Percentiles rank a stretch among this genome's conserved stretches.
Evolutionary conservation across 192 early-diverging fungal species (phyloP).

Genomic region (Coemansia sp.): DNA sequence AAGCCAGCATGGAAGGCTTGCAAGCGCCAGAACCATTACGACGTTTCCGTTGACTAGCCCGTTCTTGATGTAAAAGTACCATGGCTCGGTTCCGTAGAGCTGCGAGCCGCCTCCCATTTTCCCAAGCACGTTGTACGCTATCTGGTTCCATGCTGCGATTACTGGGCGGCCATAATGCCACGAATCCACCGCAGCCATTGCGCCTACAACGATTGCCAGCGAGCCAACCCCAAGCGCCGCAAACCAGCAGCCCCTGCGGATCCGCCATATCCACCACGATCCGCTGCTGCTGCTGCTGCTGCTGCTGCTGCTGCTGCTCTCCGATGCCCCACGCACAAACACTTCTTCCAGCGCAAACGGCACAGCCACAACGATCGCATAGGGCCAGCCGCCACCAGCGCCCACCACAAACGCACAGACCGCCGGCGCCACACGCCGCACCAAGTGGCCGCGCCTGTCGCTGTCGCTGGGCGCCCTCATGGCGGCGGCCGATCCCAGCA

Average conservation of each 20-base stretch:
- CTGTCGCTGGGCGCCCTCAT: constrained; percentile 59
- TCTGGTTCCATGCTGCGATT: constrained; percentile 84
- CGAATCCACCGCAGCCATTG: constrained; percentile 72
- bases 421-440: constrained; percentile 58
- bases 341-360: constrained; percentile 80
- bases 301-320: neutral
- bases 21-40: constrained; percentile 72
- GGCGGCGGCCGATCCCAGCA: constrained; percentile 72
- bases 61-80: constrained; percentile 91
- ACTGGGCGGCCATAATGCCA: constrained; percentile 71
- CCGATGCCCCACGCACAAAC: constrained; percentile 40
- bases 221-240: constrained; percentile 33
- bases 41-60: constrained; percentile 91
- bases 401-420: constrained; percentile 67
- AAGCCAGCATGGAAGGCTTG: constrained; percentile 63
- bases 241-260: constrained; percentile 7
- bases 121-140: constrained; percentile 90
- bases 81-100: constrained; percentile 91
- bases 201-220: constrained; percentile 37
- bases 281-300: neutral
- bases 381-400: constrained; percentile 85
- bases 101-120: constrained; percentile 63
- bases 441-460: constrained; percentile 14
- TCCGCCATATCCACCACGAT: constrained; percentile 43
- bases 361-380: constrained; percentile 71